Evolutionary conservation across 495 filamentous ascomycete genomes (phyloP).

Genomic region (Neurospora sp.): DNA sequence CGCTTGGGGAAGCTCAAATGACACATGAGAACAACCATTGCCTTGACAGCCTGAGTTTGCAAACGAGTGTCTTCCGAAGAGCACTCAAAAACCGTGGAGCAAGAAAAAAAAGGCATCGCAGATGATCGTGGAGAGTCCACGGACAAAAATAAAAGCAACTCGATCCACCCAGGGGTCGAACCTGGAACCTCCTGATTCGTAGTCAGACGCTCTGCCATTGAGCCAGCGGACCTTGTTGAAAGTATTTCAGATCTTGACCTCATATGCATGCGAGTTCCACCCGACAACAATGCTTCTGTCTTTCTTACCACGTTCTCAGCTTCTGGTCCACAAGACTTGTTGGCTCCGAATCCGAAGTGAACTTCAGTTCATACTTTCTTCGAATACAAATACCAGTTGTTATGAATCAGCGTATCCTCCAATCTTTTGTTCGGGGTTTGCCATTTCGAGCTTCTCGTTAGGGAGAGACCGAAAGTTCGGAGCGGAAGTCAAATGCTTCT

Average conservation of each 20-base stretch:
- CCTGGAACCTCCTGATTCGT: neutral
- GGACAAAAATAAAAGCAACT: neutral
- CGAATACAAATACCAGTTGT: neutral
- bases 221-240: neutral
- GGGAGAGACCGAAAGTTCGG: neutral
- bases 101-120: neutral
- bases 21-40: neutral
- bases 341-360: neutral
- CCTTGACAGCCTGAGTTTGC: neutral
- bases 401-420: too few relatives aligned
- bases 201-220: neutral
- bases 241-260: fast-evolving
- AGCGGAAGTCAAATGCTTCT: too few relatives aligned
- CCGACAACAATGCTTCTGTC: neutral
- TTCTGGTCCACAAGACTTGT: too few relatives aligned
- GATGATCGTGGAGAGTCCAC: neutral
- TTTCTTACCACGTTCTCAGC: neutral
- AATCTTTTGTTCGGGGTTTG: neutral
- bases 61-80: neutral
- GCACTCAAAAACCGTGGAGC: neutral
- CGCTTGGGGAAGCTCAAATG: neutral
- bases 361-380: neutral
- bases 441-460: neutral
- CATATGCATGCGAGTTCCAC: fast-evolving
- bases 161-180: neutral